phyloP scores from a whole-genome alignment of 805 yeast genomes.

The Monosporozyma siamensis region DNA sequence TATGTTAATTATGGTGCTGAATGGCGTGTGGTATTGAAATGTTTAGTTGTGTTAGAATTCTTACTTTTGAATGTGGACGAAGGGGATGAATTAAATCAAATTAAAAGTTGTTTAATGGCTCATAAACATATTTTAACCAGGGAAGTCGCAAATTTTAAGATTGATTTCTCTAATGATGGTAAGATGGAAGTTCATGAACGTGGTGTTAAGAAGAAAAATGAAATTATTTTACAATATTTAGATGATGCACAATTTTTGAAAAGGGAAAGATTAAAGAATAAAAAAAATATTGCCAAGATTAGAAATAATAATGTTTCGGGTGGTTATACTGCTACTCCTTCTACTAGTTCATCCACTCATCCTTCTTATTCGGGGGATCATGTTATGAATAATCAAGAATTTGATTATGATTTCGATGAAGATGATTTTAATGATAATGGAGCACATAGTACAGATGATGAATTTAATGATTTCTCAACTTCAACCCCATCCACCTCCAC shows the following conservation, averaged over 20 bases:
- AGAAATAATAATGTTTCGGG: constrained; percentile 8
- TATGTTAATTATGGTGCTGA: constrained; percentile 34
- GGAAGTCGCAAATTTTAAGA: constrained; percentile 24
- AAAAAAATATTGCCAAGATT: constrained; percentile 25
- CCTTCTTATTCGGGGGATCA: constrained; percentile 8
- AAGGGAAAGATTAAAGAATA: constrained; percentile 23
- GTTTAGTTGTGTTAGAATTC: constrained; percentile 30
- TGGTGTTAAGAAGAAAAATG: constrained; percentile 30
- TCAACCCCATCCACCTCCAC: neutral
- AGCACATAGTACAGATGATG: constrained; percentile 13
- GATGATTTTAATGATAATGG: constrained; percentile 6
- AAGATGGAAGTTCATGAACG: constrained; percentile 33
- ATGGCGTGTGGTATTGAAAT: constrained; percentile 34
- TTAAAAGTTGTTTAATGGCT: constrained; percentile 24
- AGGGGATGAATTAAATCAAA: constrained; percentile 28
- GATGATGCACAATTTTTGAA: constrained; percentile 26
- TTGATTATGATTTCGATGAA: constrained; percentile 8
- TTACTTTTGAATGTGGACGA: constrained; percentile 27
- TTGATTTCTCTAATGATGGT: constrained; percentile 29
- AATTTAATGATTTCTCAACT: constrained; percentile 7
- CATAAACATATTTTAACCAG: constrained; percentile 28
- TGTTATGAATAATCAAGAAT: constrained; percentile 2
- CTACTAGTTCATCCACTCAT: constrained; percentile 24
- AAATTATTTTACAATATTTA: constrained; percentile 21
- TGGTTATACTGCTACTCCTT: neutral